Percentiles rank a stretch among this genome's conserved stretches.
These are phyloP conservation scores for Tuber aestivum DNA, from an alignment of 495 filamentous ascomycete genomes.

Conservation along the genomic window DNA sequence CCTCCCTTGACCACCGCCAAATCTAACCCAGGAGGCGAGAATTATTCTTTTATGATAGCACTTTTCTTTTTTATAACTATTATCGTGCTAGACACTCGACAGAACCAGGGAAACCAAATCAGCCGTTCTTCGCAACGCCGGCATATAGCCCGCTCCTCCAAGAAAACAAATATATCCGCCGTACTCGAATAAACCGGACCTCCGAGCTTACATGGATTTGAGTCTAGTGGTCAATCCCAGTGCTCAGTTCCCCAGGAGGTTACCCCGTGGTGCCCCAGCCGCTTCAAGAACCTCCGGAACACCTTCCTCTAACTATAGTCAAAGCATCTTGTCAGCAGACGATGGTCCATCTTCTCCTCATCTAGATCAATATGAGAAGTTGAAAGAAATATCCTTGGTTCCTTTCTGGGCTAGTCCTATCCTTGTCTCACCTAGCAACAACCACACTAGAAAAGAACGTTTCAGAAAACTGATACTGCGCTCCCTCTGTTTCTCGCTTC, in stretches of 20 bases:
- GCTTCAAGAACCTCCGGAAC: slow-evolving; percentile 14
- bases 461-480: background rate
- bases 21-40: background rate
- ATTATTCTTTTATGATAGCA: background rate
- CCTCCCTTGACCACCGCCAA: background rate
- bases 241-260: background rate
- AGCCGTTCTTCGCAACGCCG: background rate
- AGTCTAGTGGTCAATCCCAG: background rate
- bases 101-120: background rate
- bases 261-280: background rate
- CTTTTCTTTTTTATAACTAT: background rate
- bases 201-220: background rate
- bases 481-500: no score
- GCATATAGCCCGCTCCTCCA: background rate
- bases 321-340: background rate
- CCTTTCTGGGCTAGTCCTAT: background rate
- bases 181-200: background rate
- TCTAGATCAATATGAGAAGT: background rate
- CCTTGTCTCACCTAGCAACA: slow-evolving; percentile 9
- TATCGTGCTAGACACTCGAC: background rate
- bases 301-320: no score
- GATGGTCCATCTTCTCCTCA: background rate
- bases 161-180: background rate
- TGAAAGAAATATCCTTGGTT: background rate
- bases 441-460: background rate